Base-by-base conservation (phyloP, 148 eudicot genomes). In the Persicaria maculosa region DNA sequence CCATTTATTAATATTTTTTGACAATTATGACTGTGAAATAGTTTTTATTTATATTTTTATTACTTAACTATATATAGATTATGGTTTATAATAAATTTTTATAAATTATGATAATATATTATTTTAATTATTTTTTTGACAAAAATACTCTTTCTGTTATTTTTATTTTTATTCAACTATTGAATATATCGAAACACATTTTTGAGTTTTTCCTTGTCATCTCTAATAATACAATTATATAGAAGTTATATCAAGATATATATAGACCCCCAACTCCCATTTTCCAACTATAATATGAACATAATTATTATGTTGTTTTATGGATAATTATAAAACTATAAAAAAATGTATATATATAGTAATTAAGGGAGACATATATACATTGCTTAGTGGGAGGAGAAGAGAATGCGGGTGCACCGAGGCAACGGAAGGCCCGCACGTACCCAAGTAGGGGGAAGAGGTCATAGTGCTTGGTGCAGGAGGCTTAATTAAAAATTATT, bases 351-450 rank as follows among this genome's bases (percentile, higher is more conserved):
- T 31, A 31, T 31, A 31, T 31, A 31, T 31, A 31, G 1, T 1
- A 1, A 31, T 2, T 20, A 36, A 25, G 25, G 43, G 67, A 59
- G 67, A 59, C 67, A 59, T 11, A 59, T 59, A 59, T 59, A 57
- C 62, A 57, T 57, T 57, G 62, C 62, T 57, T 57, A 25, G 62
- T 57, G 62, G 62, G 62, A 31, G 62, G 62, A 19, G 19, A 57
- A 57, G 25, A 57, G 62, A 31, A 54, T 55, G 71, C 72, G 76
- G 72, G 79, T 77, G 79, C 74, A 74, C 15, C 74, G 70, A 80
- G 81, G 74, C 82, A 74, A 10, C 22, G 77, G 85, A 80, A 77
- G 80, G 82, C 19, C 79, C 75, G 50, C 52, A 20, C 74, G 15
- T 25, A 59, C 67, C 78, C 79, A 72, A 76, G 70, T 72, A 72